Base-by-base conservation (phyloP, 2,329 filamentous ascomycete genomes). In the Aspergillus aculeatinus region DNA sequence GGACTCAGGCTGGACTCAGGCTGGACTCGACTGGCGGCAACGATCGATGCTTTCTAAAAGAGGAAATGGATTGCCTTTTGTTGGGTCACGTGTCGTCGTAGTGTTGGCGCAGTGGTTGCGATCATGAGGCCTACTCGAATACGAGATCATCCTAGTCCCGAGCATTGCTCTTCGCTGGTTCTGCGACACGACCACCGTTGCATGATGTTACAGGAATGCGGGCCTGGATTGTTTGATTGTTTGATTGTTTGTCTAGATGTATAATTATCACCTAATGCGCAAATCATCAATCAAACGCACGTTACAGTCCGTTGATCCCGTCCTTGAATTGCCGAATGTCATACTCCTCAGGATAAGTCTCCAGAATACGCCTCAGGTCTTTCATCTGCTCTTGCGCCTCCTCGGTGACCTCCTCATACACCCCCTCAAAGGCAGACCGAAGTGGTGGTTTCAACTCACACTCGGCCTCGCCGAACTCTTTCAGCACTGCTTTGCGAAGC, bases 261-360 rank as follows among this genome's bases (percentile, higher is more conserved):
- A 16, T 29, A 10, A 3, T 44, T 19, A 44, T 44, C 39, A 44
- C 14, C 14, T 44, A n/a, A n/a, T 19, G 14, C 39, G 16, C 16
- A 44, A 49, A 31, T 29, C 23, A 16, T 29, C 7, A 50, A 29
- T 25, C 16, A 25, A 50, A 31, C 23, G 7, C 16, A 50, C 25
- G 7, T 53, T 25, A 81, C 72, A 93, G 70, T 16, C 86, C 88
- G 48, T 85, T 83, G 60, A 87, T 81, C 0, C 92, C 92, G 3
- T 86, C 90, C 65, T 96, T 90, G 76, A 86, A 92, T 65, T 88
- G 86, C 16, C 81, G 82, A 51, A 95, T 72, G 75, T 98, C 92
- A 76, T 99, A 99, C 80, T 99, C 95, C 39, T 90, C 87, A 0
- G 94, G 93, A 78, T 98, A 99, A 68, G 84, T 87, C 67, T 94